Percentiles rank a stretch among this genome's conserved stretches.
phyloP scores from a whole-genome alignment of 106 monocot species.

The Platanthera zijinensis region DNA sequence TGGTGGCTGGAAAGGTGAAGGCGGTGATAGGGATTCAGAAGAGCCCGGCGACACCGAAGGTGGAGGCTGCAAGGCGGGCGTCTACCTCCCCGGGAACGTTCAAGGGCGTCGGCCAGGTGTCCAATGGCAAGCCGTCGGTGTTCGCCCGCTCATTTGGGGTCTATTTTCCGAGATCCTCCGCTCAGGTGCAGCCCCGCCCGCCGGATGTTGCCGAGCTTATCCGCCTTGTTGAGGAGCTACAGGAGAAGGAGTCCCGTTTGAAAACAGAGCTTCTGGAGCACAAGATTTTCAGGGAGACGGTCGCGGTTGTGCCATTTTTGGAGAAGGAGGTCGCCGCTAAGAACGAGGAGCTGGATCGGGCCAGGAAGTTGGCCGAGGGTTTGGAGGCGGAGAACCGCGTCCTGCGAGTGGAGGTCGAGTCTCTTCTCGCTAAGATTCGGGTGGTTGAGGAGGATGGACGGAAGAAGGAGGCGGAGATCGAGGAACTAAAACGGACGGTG shows the following conservation, averaged over 20 bases:
- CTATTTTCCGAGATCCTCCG: slow-evolving; percentile 70
- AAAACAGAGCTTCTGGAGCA: slow-evolving; percentile 83
- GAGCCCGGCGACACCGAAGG: slow-evolving; percentile 54
- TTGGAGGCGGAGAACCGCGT: slow-evolving; percentile 55
- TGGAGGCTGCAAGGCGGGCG: slow-evolving; percentile 17
- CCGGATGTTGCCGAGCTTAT: slow-evolving; percentile 62
- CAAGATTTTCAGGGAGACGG: slow-evolving; percentile 85
- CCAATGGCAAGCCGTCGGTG: slow-evolving; percentile 8
- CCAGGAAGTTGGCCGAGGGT: slow-evolving; percentile 11
- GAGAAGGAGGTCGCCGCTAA: slow-evolving; percentile 54
- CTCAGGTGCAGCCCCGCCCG: slow-evolving; percentile 65
- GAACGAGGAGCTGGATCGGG: slow-evolving; percentile 40
- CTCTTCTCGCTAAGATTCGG: slow-evolving; percentile 34
- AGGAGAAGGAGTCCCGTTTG: slow-evolving; percentile 73
- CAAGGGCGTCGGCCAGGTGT: neutral
- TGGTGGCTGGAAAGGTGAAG: slow-evolving; percentile 88
- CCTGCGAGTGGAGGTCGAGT: slow-evolving; percentile 34
- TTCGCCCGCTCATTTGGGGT: slow-evolving; percentile 64
- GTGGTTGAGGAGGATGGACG: slow-evolving; percentile 41
- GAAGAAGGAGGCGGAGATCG: slow-evolving; percentile 39
- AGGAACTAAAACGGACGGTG: slow-evolving; percentile 25
- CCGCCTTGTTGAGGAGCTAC: slow-evolving; percentile 73
- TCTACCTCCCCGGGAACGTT: slow-evolving; percentile 13
- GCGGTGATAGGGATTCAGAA: slow-evolving; percentile 83
- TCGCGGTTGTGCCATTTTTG: slow-evolving; percentile 77